Percentiles rank a stretch among this genome's conserved stretches.
Evolutionary conservation across 1,139 yeast species (phyloP).

Genomic region (Taiozyma onychis): DNA sequence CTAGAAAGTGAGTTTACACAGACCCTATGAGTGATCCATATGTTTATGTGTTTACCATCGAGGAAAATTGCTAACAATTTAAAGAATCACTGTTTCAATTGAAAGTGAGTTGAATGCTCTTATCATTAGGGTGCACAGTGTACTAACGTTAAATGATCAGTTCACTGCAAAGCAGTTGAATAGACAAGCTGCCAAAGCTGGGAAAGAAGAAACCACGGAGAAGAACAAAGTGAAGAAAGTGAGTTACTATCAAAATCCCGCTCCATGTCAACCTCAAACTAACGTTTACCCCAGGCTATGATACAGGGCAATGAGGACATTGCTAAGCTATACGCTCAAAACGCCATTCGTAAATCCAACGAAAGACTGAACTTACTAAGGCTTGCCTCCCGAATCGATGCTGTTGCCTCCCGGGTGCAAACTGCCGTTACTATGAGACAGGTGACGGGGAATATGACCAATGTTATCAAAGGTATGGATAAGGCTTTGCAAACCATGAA

Average conservation of each 20-base stretch:
- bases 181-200: constrained; percentile 85
- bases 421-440: constrained; percentile 97
- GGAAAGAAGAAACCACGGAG: constrained; percentile 84
- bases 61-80: constrained; percentile 2
- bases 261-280: neutral
- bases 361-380: constrained; percentile 80
- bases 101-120: constrained; percentile 27
- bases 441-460: constrained; percentile 91
- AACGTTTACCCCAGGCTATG: constrained; percentile 42
- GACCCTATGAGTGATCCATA: neutral
- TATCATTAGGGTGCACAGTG: neutral
- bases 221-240: constrained; percentile 82
- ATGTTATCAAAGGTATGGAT: constrained; percentile 94
- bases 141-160: constrained; percentile 28
- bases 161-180: constrained; percentile 92
- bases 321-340: constrained; percentile 91
- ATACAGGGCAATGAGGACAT: constrained; percentile 86
- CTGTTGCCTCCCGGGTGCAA: constrained; percentile 93
- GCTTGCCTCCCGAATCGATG: constrained; percentile 86
- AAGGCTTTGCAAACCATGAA: constrained; percentile 95
- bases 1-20: constrained; percentile 35
- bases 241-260: constrained; percentile 9
- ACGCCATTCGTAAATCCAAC: constrained; percentile 87
- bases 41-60: neutral
- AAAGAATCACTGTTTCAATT: constrained; percentile 49